Evolutionary conservation across 345 rosid species (phyloP).

Genomic region (Firmiana major): DNA sequence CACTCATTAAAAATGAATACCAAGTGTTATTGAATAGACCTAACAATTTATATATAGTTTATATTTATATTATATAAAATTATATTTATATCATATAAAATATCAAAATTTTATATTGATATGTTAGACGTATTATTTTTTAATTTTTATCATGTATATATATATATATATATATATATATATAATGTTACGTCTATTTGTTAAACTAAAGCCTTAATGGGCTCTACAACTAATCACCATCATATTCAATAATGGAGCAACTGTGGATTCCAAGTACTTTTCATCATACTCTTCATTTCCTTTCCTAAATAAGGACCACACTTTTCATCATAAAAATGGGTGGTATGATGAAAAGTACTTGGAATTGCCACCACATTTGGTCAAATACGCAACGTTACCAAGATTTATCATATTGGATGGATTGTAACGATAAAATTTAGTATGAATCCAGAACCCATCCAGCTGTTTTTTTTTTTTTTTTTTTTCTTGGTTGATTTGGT

Average conservation of each 20-base stretch:
- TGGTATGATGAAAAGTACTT: too few relatives aligned
- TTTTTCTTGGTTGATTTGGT: neutral
- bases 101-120: too few relatives aligned
- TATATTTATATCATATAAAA: too few relatives aligned
- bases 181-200: too few relatives aligned
- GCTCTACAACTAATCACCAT: neutral
- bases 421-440: neutral
- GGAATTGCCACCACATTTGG: neutral
- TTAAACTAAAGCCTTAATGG: neutral
- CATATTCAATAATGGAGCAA: neutral
- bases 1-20: too few relatives aligned
- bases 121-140: too few relatives aligned
- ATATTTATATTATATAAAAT: too few relatives aligned
- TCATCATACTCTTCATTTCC: neutral
- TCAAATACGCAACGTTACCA: neutral
- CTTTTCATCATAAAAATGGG: neutral
- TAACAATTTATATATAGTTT: too few relatives aligned
- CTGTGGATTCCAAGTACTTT: neutral
- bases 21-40: too few relatives aligned
- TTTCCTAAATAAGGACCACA: neutral
- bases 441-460: neutral
- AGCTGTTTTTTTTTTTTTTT: too few relatives aligned
- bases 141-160: too few relatives aligned
- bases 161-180: too few relatives aligned
- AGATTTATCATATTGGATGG: neutral